Base-by-base conservation (phyloP, 2,329 filamentous ascomycete species). In the Phialophora macrospora region DNA sequence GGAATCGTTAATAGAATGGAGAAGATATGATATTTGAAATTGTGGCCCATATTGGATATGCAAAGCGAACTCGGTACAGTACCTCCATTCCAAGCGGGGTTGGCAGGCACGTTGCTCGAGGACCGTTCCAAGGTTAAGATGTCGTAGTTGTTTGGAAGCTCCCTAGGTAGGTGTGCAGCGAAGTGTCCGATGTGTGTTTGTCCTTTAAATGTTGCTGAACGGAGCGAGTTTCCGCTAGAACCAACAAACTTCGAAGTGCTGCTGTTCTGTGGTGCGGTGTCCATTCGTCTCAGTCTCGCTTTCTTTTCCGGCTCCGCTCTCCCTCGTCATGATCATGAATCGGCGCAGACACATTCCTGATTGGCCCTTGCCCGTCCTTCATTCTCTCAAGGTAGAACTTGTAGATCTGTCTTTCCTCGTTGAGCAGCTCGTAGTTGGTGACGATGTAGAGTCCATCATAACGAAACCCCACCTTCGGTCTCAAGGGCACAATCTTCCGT, bases 401-500 rank as follows among this genome's bases (percentile, higher is more conserved):
- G 70, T 83, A 79, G 22, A 79, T 77, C 2, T 78, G 77, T n/a
- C 76, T 79, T 12, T 72, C 70, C 3, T 69, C 38, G 61, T 85
- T 78, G 1, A 81, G 41, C 0, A 79, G 60, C 65, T 80, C 72
- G 55, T 76, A 77, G 2, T 64, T 71, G 0, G 74, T 75, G 4
- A 87, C 80, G 5, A 75, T 71, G 67, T 88, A 88, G 0, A 87
- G 72, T 0, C 85, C 86, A 72, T 88, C 85, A 60, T 87, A 87
- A 1, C 86, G 75, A n/a, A 84, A 77, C 0, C 85, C 85, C 9
- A 75, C 66, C 0, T 72, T 65, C 0, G 85, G 85, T 0, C 81
- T 76, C 60, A 80, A 84, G 0, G 63, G 67, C 20, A 80, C 80
- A 1, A 69, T 71, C 9, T 74, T 73, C 0, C 60, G 59, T 1